Conservation (phyloP, 176 grass and related monocot species). For the Carex kokanica region DNA sequence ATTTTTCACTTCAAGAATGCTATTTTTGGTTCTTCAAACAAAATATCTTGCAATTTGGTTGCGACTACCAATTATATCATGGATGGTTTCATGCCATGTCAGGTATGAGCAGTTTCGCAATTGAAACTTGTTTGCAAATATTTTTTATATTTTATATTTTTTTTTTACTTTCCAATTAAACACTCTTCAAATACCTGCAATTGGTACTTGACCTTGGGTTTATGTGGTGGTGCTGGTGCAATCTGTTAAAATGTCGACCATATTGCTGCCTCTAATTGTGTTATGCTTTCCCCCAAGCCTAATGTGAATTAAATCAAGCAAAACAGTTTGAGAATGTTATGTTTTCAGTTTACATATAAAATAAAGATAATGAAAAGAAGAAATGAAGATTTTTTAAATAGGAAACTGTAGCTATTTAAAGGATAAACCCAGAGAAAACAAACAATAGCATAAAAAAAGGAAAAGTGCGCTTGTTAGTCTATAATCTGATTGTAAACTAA, state of each 20-base stretch:
- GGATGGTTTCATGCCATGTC: conserved; percentile 70
- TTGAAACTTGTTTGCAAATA: neutral
- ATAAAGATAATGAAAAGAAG: neutral
- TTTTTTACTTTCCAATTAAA: neutral
- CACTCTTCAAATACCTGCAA: neutral
- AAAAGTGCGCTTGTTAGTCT: too few species aligned
- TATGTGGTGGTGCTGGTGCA: neutral
- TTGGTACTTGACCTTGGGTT: neutral
- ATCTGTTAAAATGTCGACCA: neutral
- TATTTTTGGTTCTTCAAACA: conserved; percentile 50
- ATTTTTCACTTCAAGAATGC: conserved; percentile 66
- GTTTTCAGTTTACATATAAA: neutral
- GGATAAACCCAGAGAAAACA: neutral
- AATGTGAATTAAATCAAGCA: neutral
- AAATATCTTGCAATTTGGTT: conserved; percentile 69
- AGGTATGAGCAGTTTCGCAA: conserved; percentile 43
- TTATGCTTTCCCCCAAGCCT: neutral
- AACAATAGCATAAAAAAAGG: neutral
- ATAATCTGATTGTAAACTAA: too few species aligned
- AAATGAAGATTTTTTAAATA: neutral
- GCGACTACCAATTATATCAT: conserved; percentile 51
- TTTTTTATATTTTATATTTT: conserved; percentile 17
- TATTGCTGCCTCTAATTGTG: neutral
- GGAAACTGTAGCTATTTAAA: neutral
- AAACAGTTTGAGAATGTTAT: neutral